These are phyloP conservation scores for Sesbania bispinosa DNA, from an alignment of 306 rosid species.

Conservation along the genomic window DNA sequence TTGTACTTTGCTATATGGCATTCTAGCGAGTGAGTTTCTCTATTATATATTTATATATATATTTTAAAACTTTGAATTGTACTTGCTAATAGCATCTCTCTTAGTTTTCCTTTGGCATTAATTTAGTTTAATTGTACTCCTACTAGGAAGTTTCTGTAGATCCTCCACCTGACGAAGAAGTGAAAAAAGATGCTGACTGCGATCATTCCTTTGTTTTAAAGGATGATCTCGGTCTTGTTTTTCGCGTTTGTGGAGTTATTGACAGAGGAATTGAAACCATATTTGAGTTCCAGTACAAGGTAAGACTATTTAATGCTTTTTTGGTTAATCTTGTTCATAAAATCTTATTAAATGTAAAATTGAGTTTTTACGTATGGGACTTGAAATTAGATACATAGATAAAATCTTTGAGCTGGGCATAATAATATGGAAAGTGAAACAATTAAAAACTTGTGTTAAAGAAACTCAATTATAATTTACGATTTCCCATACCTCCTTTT, in stretches of 20 bases:
- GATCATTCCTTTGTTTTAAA: conserved; percentile 87
- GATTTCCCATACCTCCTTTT: neutral
- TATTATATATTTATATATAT: too few relatives aligned
- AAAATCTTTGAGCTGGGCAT: conserved; percentile 5
- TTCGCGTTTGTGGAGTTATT: conserved; percentile 85
- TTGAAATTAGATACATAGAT: conserved; percentile 15
- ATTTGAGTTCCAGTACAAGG: conserved; percentile 81
- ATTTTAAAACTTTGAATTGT: too few relatives aligned
- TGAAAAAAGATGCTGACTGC: conserved; percentile 48
- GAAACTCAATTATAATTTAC: neutral
- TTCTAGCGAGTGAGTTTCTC: too few relatives aligned
- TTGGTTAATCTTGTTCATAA: neutral
- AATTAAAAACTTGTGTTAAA: neutral
- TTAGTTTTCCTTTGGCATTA: neutral
- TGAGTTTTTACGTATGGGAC: neutral
- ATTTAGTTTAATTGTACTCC: conserved; percentile 21
- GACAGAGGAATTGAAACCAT: conserved; percentile 73
- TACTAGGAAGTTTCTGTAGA: conserved; percentile 53
- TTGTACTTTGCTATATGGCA: too few relatives aligned
- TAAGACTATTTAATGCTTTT: conserved; percentile 20
- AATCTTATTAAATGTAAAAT: neutral
- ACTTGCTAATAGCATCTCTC: neutral
- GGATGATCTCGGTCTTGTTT: conserved; percentile 91
- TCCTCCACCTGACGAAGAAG: conserved; percentile 43
- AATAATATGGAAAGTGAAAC: neutral